Conservation (phyloP, 2,329 filamentous ascomycete species). For the Cercospora sp. region DNA sequence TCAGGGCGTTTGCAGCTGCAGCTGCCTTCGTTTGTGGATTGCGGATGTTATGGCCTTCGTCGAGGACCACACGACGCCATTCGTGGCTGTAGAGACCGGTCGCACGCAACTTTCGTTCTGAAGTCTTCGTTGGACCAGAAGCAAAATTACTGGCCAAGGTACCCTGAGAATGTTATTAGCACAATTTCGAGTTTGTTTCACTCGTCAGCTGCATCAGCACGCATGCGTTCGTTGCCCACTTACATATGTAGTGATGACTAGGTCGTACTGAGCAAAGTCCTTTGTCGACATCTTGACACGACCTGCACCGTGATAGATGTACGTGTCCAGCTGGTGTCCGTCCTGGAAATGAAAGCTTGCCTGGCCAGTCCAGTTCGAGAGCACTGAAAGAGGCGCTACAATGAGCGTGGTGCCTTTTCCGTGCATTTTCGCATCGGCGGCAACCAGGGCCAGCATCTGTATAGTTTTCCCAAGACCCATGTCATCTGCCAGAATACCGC, state of each 20-base stretch:
- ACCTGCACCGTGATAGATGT: constrained; percentile 71
- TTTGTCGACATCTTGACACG: constrained; percentile 56
- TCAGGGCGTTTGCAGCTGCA: constrained; percentile 65
- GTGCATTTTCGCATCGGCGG: constrained; percentile 51
- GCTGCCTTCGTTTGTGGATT: constrained; percentile 74
- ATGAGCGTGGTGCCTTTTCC: constrained; percentile 69
- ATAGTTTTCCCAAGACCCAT: constrained; percentile 93
- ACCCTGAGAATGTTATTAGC: constrained; percentile 44
- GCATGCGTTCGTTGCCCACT: background rate
- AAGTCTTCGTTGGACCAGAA: constrained; percentile 40
- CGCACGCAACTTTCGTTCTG: constrained; percentile 37
- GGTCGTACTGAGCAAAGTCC: constrained; percentile 66
- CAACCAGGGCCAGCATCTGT: constrained; percentile 77
- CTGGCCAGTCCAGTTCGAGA: constrained; percentile 88
- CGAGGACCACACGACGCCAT: constrained; percentile 78
- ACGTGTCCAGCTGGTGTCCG: constrained; percentile 63
- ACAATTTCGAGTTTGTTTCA: background rate
- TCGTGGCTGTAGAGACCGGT: constrained; percentile 62
- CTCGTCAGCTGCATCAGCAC: background rate
- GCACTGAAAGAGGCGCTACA: constrained; percentile 77
- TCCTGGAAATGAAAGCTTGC: constrained; percentile 69
- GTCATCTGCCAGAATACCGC: constrained; percentile 85
- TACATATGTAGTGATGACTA: constrained; percentile 78
- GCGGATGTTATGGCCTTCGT: constrained; percentile 81
- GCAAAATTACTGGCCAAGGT: constrained; percentile 69